These are phyloP conservation scores for Ammopiptanthus mongolicus DNA, from an alignment of 306 rosid genomes.

Conservation along the genomic window DNA sequence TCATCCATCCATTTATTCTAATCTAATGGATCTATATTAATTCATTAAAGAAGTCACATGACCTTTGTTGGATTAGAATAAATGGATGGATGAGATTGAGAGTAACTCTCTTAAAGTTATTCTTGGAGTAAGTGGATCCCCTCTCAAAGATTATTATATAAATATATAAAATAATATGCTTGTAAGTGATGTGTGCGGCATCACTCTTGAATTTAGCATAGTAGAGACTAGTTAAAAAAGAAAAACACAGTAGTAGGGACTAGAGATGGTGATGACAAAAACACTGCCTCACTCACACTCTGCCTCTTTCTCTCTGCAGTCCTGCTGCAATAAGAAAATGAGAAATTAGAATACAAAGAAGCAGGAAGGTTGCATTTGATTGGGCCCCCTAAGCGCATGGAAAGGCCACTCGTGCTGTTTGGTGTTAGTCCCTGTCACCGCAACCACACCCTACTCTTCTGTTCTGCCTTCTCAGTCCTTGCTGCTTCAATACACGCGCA, in stretches of 20 bases:
- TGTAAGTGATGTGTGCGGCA: no score
- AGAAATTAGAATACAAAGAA: constrained; percentile 11
- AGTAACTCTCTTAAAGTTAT: no score
- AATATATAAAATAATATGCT: no score
- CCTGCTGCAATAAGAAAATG: neutral
- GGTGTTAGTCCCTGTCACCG: neutral
- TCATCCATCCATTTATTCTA: no score
- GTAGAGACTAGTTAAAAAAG: no score
- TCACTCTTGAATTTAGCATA: neutral
- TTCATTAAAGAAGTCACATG: no score
- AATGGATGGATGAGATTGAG: no score
- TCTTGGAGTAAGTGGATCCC: no score
- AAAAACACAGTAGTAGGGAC: no score
- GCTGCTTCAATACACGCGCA: neutral
- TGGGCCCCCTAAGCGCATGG: constrained; percentile 30
- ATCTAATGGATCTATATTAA: no score
- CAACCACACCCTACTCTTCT: neutral
- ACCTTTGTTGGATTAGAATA: no score
- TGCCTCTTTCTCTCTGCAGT: neutral
- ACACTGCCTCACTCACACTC: neutral
- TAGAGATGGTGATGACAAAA: neutral
- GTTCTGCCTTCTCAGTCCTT: neutral
- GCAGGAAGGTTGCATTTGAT: constrained; percentile 26
- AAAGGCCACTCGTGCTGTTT: constrained; percentile 25
- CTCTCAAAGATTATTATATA: no score